Percentiles rank a stretch among this genome's conserved stretches.
These are phyloP conservation scores for Phlebiopsis flavidoalba DNA, from an alignment of 768 basidiomycete genomes.

Conservation along the genomic window DNA sequence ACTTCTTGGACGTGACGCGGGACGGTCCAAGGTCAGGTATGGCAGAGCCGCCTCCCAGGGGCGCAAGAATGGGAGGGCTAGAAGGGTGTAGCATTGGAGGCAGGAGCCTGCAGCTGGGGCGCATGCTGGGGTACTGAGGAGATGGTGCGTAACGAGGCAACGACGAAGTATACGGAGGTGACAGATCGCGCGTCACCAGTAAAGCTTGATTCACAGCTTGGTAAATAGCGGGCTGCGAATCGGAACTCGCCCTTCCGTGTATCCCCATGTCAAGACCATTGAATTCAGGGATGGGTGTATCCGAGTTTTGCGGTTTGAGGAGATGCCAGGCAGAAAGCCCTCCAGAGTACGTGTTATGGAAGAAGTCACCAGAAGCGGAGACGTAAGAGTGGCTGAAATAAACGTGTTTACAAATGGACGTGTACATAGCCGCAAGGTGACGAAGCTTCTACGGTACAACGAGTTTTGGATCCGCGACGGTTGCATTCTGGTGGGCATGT, in stretches of 20 bases:
- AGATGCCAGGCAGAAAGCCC: background rate
- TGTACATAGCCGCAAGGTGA: too few relatives aligned
- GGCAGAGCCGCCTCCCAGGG: background rate
- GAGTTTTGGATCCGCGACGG: background rate
- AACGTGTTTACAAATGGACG: background rate
- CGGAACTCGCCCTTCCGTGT: too few relatives aligned
- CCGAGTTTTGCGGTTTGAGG: background rate
- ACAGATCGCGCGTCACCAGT: background rate
- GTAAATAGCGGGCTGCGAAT: background rate
- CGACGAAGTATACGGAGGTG: background rate
- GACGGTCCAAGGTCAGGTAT: background rate
- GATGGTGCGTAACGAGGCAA: too few relatives aligned
- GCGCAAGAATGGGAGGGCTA: background rate
- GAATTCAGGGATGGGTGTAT: background rate
- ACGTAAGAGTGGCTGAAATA: background rate
- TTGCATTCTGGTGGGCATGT: background rate
- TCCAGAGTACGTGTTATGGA: background rate
- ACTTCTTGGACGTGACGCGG: background rate
- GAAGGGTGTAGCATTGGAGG: background rate
- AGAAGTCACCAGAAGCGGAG: background rate
- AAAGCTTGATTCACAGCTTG: background rate
- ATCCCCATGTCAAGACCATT: background rate
- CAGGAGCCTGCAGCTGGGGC: background rate
- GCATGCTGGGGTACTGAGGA: too few relatives aligned
- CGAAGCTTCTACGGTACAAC: background rate